A percentile compares a stretch with the other conserved stretches of the same genome.
Evolutionary conservation across 2,329 filamentous ascomycete species (phyloP).

Genomic region (Domatiomyces globalis): DNA sequence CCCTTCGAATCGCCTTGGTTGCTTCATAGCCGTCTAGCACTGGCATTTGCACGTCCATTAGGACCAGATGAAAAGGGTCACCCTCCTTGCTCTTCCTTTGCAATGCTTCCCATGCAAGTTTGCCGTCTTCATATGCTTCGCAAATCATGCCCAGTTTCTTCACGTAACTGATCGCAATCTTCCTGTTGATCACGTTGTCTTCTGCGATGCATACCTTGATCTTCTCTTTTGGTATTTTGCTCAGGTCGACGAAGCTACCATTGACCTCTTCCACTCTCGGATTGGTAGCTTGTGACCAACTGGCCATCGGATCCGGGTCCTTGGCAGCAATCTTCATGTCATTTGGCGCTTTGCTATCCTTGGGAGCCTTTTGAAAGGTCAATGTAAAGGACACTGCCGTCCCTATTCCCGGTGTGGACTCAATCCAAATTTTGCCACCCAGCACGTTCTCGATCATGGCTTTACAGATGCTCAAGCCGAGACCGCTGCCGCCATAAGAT

Average conservation of each 20-base stretch:
- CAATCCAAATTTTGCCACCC: slow-evolving; percentile 46
- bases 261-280: slow-evolving; percentile 26
- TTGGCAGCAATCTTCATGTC: slow-evolving; percentile 29
- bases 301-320: slow-evolving; percentile 41
- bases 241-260: slow-evolving; percentile 50
- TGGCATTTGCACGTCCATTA: slow-evolving; percentile 38
- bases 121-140: slow-evolving; percentile 78
- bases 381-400: slow-evolving; percentile 58
- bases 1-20: slow-evolving; percentile 37
- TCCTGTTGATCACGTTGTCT: slow-evolving; percentile 44
- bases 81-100: slow-evolving; percentile 19
- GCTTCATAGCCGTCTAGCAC: slow-evolving; percentile 37
- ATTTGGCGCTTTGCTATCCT: slow-evolving; percentile 40
- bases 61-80: slow-evolving; percentile 31
- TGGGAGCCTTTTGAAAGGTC: slow-evolving; percentile 67
- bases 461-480: slow-evolving; percentile 53
- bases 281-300: slow-evolving; percentile 37
- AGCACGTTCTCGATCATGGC: slow-evolving; percentile 47
- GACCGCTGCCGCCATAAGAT: slow-evolving; percentile 40
- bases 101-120: slow-evolving; percentile 30
- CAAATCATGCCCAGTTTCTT: slow-evolving; percentile 62
- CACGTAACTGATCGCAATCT: slow-evolving; percentile 31
- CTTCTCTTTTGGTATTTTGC: slow-evolving; percentile 58
- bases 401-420: slow-evolving; percentile 39
- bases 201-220: slow-evolving; percentile 86